Evolutionary conservation across 2,329 filamentous ascomycete species (phyloP).

Genomic region (Verticillium nubilum): DNA sequence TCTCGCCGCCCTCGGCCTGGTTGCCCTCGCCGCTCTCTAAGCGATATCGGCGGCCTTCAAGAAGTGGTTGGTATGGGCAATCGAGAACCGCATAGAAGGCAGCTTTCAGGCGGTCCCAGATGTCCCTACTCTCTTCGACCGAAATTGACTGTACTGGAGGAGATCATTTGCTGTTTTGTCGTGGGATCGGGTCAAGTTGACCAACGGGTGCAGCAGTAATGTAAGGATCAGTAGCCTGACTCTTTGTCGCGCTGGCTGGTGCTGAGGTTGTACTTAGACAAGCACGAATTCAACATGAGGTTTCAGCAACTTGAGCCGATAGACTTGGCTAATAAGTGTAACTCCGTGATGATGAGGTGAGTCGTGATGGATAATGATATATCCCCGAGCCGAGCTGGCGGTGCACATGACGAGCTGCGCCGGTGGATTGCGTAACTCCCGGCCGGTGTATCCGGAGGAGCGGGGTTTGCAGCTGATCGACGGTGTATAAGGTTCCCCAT

Average conservation of each 20-base stretch:
- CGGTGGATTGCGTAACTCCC: neutral
- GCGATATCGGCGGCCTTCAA: neutral
- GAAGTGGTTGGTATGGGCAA: neutral
- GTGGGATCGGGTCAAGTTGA: neutral
- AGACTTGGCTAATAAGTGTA: neutral
- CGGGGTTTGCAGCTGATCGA: neutral
- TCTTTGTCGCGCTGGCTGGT: neutral
- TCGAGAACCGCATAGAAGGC: neutral
- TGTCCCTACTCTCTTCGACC: neutral
- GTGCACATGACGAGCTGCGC: neutral
- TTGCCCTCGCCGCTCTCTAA: conserved; percentile 6
- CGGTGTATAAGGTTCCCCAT: neutral
- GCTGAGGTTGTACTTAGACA: neutral
- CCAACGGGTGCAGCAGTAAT: neutral
- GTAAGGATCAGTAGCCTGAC: neutral
- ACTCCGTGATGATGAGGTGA: no score
- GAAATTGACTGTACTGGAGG: neutral
- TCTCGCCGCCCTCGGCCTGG: conserved; percentile 1
- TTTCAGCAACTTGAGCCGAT: neutral
- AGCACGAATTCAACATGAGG: neutral
- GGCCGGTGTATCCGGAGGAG: neutral
- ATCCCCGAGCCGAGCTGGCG: neutral
- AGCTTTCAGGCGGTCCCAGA: neutral
- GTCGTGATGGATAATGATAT: neutral
- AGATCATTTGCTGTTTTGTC: neutral